phyloP scores from a whole-genome alignment of 2,329 filamentous ascomycete genomes.

The Alternaria viburni region DNA sequence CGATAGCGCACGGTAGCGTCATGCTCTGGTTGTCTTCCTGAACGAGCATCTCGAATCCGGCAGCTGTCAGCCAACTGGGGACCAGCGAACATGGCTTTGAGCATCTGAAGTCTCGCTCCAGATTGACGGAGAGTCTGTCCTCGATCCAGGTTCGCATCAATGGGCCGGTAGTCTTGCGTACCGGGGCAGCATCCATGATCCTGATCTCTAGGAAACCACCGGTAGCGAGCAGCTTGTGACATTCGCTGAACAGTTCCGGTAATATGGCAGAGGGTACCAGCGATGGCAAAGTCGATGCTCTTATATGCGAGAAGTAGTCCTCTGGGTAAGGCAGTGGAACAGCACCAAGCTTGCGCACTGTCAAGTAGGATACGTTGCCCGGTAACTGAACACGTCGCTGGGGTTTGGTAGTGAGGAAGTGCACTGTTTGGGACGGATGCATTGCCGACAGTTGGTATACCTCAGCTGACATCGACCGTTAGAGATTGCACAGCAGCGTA shows the following conservation, averaged over 20 bases:
- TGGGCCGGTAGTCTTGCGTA: conserved; percentile 63
- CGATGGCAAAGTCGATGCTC: conserved; percentile 60
- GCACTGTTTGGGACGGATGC: conserved; percentile 45
- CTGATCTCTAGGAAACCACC: conserved; percentile 65
- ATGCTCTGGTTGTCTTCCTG: conserved; percentile 30
- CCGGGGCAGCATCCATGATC: conserved; percentile 68
- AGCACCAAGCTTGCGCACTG: conserved; percentile 42
- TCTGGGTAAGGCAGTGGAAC: conserved; percentile 59
- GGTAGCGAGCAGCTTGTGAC: conserved; percentile 62
- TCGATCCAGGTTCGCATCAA: conserved; percentile 67
- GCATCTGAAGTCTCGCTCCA: conserved; percentile 66
- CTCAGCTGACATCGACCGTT: conserved; percentile 45
- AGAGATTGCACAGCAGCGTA: conserved; percentile 32
- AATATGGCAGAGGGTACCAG: conserved; percentile 64
- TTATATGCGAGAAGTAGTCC: conserved; percentile 46
- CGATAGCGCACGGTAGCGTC: conserved; percentile 41
- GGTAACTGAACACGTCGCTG: conserved; percentile 43
- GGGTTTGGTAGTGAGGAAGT: conserved; percentile 45
- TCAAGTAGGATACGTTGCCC: conserved; percentile 37
- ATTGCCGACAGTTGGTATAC: conserved; percentile 55
- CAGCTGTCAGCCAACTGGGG: conserved; percentile 64
- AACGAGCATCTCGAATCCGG: conserved; percentile 52
- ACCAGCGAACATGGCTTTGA: conserved; percentile 65
- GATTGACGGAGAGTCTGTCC: conserved; percentile 63
- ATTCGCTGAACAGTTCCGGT: conserved; percentile 61